Percentiles rank a stretch among this genome's conserved stretches.
Conservation (phyloP, 23 red algal genomes). For the Rhodosorus marinus region DNA sequence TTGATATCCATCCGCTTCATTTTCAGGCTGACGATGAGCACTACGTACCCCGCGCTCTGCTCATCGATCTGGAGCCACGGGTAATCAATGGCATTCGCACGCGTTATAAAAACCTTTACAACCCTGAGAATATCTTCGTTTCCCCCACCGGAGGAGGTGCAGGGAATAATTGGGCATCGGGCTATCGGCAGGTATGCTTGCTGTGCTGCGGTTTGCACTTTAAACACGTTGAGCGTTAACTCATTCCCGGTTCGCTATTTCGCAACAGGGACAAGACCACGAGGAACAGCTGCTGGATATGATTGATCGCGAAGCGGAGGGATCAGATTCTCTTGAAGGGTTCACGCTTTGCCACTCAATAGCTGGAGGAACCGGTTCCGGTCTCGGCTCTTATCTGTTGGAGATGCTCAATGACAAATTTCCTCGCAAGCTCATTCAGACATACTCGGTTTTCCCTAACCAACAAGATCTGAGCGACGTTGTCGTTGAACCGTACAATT, state of each 20-base stretch:
- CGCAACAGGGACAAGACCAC: conserved; percentile 71
- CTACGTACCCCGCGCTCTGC: conserved; percentile 74
- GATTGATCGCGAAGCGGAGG: conserved; percentile 94
- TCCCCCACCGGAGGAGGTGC: conserved; percentile 70
- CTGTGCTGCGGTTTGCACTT: too few relatives aligned
- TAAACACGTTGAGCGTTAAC: too few relatives aligned
- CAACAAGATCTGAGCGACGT: conserved; percentile 86
- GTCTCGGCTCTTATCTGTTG: conserved; percentile 75
- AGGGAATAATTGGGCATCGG: conserved; percentile 95
- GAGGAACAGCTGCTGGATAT: conserved; percentile 98
- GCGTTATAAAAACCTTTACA: conserved; percentile 49
- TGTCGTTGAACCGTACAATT: conserved; percentile 96
- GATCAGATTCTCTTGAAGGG: conserved; percentile 79
- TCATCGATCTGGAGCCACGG: conserved; percentile 95
- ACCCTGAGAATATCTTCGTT: conserved; percentile 90
- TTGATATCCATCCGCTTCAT: too few relatives aligned
- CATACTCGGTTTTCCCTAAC: conserved; percentile 97
- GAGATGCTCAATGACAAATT: conserved; percentile 82
- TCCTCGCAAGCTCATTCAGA: conserved; percentile 94
- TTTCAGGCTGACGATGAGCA: conserved; percentile 96
- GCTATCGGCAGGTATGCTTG: too few relatives aligned
- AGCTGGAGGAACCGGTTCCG: conserved; percentile 88
- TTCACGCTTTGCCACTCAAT: conserved; percentile 83
- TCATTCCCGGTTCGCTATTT: too few relatives aligned
- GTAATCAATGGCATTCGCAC: conserved; percentile 37